These are phyloP conservation scores for Bolboschoenoplectus hybrid DNA, from an alignment of 202 grass and related monocot genomes.

Conservation along the genomic window DNA sequence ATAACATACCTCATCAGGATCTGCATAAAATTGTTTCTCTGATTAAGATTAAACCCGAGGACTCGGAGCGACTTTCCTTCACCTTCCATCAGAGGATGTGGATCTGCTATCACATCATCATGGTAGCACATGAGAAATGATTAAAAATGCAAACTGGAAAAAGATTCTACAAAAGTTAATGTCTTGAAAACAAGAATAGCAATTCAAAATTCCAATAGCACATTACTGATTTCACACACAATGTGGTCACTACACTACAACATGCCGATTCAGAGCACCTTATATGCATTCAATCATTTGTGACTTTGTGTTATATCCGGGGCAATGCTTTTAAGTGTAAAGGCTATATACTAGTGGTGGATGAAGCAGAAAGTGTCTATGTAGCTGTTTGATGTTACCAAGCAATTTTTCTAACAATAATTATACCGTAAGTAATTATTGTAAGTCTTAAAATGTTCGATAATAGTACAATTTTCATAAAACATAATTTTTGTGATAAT, in stretches of 20 bases:
- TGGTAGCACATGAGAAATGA: constrained; percentile 46
- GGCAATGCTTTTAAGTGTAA: too few relatives aligned
- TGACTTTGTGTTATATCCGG: neutral
- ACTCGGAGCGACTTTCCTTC: constrained; percentile 77
- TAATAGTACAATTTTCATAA: neutral
- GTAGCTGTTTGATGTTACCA: neutral
- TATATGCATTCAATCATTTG: neutral
- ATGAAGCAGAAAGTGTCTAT: neutral
- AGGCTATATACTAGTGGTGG: neutral
- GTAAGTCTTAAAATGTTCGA: neutral
- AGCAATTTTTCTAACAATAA: neutral
- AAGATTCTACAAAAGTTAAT: neutral
- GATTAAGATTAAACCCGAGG: constrained; percentile 89
- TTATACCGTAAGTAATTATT: neutral
- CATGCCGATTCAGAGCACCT: constrained; percentile 4
- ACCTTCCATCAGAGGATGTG: constrained; percentile 89
- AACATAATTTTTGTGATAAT: neutral
- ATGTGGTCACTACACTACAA: neutral
- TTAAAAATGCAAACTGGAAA: constrained; percentile 35
- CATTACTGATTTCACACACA: neutral
- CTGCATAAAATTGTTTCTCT: constrained; percentile 72
- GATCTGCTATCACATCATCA: constrained; percentile 42
- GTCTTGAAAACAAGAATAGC: neutral
- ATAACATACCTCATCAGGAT: constrained; percentile 80
- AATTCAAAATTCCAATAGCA: neutral